phyloP scores from a whole-genome alignment of 345 rosid genomes.

The Nasturtium officinale region DNA sequence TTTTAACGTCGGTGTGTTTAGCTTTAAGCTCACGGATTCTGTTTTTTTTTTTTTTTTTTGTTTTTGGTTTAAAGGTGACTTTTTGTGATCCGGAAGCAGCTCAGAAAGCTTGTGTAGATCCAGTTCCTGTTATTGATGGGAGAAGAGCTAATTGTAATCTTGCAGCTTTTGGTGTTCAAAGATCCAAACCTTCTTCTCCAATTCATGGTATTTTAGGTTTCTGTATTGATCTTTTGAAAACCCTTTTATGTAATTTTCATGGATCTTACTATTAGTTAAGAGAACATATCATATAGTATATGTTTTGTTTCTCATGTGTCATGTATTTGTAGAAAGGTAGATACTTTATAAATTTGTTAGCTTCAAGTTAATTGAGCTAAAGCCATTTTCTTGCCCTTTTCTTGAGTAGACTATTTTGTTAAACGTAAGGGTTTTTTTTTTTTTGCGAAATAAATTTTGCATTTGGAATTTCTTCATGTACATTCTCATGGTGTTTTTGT shows the following conservation, averaged over 20 bases:
- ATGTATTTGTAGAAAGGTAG: not conserved
- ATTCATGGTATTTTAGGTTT: conserved; percentile 59
- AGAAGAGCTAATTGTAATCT: conserved; percentile 98
- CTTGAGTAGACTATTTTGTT: not conserved
- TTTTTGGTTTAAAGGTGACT: conserved; percentile 60
- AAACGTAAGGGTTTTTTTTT: no score
- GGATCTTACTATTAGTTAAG: not conserved
- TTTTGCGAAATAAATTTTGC: no score
- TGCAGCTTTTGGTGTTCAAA: conserved; percentile 90
- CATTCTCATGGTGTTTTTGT: conserved; percentile 10
- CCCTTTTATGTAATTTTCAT: conserved; percentile 10
- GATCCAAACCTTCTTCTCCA: conserved; percentile 97
- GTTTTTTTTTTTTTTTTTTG: not conserved
- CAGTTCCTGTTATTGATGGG: conserved; percentile 96
- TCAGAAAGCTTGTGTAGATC: conserved; percentile 89
- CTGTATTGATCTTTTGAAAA: conserved; percentile 10
- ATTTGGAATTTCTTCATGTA: no score
- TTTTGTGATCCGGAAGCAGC: conserved; percentile 95
- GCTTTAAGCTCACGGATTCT: conserved; percentile 14
- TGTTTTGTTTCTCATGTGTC: conserved; percentile 16
- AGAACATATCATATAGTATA: not conserved
- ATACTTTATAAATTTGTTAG: not conserved
- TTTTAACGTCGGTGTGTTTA: not conserved
- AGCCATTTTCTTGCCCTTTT: not conserved
- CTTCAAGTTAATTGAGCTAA: not conserved